Evolutionary conservation across 2,329 filamentous ascomycete genomes (phyloP).

Genomic region (Claviceps quebecensis): DNA sequence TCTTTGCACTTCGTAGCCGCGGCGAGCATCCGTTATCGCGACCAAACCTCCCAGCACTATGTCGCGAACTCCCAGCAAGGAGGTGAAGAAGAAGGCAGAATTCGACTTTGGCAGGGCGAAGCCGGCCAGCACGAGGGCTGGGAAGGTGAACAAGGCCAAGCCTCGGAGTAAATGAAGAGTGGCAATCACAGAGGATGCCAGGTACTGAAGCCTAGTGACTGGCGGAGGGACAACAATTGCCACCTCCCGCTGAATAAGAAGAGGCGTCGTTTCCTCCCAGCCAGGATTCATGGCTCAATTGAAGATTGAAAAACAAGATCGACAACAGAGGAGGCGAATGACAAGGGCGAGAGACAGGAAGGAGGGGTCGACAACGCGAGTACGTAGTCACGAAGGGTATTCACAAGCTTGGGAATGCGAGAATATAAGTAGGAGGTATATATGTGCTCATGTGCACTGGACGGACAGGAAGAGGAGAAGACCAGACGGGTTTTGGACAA

Average conservation of each 20-base stretch:
- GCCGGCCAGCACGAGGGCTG: slow-evolving; percentile 16
- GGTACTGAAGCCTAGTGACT: slow-evolving; percentile 11
- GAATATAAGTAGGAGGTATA: too few relatives aligned
- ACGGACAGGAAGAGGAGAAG: too few relatives aligned
- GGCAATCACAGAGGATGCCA: slow-evolving; percentile 13
- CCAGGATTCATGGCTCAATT: not conserved
- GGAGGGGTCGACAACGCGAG: too few relatives aligned
- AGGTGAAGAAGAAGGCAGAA: slow-evolving; percentile 16
- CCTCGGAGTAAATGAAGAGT: slow-evolving; percentile 16
- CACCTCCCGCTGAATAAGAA: slow-evolving; percentile 2
- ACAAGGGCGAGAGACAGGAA: too few relatives aligned
- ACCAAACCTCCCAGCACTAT: slow-evolving; percentile 17
- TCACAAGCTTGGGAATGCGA: too few relatives aligned
- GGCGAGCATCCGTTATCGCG: slow-evolving; percentile 12
- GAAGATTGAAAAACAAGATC: not conserved
- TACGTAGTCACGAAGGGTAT: too few relatives aligned
- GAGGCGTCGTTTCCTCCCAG: slow-evolving; percentile 4
- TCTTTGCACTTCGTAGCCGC: slow-evolving; percentile 15
- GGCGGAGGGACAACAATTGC: not conserved
- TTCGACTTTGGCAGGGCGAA: slow-evolving; percentile 16
- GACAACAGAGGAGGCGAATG: not conserved
- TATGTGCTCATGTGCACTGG: too few relatives aligned
- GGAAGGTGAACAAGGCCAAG: slow-evolving; percentile 15
- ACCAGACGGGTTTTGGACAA: too few relatives aligned
- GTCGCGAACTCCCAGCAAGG: slow-evolving; percentile 19